Evolutionary conservation across 306 rosid genomes (phyloP).

Genomic region (Dalbergia cochinchinensis): DNA sequence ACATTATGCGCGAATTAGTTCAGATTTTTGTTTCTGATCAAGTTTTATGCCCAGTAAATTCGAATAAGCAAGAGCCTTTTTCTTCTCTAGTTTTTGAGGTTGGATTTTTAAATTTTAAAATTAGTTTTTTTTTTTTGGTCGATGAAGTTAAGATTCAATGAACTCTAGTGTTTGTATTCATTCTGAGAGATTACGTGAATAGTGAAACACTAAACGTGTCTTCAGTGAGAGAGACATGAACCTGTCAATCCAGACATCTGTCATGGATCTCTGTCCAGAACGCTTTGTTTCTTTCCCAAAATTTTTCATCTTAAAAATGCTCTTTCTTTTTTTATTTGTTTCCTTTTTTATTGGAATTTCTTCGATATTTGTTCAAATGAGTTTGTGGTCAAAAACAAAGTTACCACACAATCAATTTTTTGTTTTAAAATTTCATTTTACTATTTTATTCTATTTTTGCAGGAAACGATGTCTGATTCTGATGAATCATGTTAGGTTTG

Average conservation of each 20-base stretch:
- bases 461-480: constrained; percentile 44
- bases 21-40: constrained; percentile 28
- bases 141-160: constrained; percentile 44
- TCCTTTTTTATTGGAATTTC: constrained; percentile 41
- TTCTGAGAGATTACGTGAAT: constrained; percentile 51
- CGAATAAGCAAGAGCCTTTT: background rate
- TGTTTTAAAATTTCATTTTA: constrained; percentile 1
- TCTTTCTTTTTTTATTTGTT: background rate
- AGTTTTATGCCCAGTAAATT: constrained; percentile 15
- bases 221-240: constrained; percentile 57
- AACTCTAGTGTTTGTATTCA: constrained; percentile 27
- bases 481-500: constrained; percentile 47
- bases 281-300: constrained; percentile 54
- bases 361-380: constrained; percentile 52
- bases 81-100: background rate
- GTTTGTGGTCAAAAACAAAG: constrained; percentile 51
- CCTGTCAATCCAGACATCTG: constrained; percentile 54
- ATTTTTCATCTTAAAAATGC: background rate
- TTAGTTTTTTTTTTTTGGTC: constrained; percentile 12
- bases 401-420: constrained; percentile 37
- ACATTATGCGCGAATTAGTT: constrained; percentile 36
- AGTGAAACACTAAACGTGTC: constrained; percentile 63
- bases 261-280: constrained; percentile 51
- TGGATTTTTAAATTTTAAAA: background rate
- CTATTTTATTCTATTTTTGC: constrained; percentile 25